Percentiles rank a stretch among this genome's conserved stretches.
Conservation (phyloP, 352 stramenopile genomes). For the Globisporangium yorkense region DNA sequence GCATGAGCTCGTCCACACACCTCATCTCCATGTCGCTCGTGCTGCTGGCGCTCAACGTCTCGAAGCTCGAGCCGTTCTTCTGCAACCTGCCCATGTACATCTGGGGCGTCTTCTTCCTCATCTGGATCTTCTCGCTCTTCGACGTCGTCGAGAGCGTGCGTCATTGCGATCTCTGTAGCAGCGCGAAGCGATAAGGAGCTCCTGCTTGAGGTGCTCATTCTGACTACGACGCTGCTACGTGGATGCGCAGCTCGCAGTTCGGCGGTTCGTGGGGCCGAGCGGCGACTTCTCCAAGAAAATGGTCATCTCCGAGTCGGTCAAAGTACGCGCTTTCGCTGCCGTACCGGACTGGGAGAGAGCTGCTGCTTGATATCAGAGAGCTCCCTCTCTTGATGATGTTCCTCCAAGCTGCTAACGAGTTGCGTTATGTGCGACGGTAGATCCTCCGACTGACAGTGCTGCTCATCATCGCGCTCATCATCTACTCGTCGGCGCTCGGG, state of each 20-base stretch:
- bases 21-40: conserved; percentile 80
- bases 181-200: too few relatives aligned
- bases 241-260: conserved; percentile 51
- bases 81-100: conserved; percentile 78
- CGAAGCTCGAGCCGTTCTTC: conserved; percentile 56
- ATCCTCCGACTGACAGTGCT: conserved; percentile 74
- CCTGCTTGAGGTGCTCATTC: neutral
- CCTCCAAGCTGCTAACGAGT: neutral
- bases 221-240: conserved; percentile 7
- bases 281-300: conserved; percentile 84
- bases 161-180: conserved; percentile 1
- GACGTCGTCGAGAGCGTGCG: conserved; percentile 83
- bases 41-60: conserved; percentile 47
- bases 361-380: too few relatives aligned
- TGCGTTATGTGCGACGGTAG: conserved; percentile 10
- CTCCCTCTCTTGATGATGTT: neutral
- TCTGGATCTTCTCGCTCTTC: conserved; percentile 88
- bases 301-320: conserved; percentile 87
- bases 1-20: conserved; percentile 74
- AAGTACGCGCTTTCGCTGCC: conserved; percentile 24
- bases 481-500: conserved; percentile 75
- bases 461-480: conserved; percentile 78
- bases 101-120: conserved; percentile 86
- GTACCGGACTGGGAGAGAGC: too few relatives aligned
- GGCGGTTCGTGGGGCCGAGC: conserved; percentile 72